A percentile compares a stretch with the other conserved stretches of the same genome.
These are phyloP conservation scores for Tricholoma terreum DNA, from an alignment of 768 basidiomycete species.

Conservation along the genomic window DNA sequence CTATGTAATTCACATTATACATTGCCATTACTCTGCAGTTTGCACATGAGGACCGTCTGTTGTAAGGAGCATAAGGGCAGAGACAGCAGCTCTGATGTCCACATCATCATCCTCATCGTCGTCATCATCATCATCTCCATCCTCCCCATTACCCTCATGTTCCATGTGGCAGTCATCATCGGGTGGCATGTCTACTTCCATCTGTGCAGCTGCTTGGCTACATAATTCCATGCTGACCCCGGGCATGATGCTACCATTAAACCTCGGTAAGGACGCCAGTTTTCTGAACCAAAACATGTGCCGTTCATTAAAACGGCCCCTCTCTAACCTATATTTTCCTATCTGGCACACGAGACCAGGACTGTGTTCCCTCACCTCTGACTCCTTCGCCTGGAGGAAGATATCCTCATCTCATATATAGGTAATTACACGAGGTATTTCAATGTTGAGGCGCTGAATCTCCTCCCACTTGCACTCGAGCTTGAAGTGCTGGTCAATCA, in stretches of 20 bases:
- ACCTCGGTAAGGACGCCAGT: background rate
- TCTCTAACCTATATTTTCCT: background rate
- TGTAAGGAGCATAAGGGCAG: background rate
- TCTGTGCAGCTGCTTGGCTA: background rate
- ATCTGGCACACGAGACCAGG: background rate
- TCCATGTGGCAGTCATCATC: background rate
- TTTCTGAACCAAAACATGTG: background rate
- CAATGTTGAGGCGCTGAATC: conserved; percentile 20
- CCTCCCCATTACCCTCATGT: background rate
- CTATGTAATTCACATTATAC: no score
- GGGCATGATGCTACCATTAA: background rate
- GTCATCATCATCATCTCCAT: background rate
- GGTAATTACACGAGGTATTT: conserved; percentile 17
- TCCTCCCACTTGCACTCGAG: conserved; percentile 21
- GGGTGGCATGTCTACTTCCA: background rate
- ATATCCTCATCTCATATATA: conserved; percentile 14
- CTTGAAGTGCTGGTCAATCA: conserved; percentile 19
- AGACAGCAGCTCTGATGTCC: background rate
- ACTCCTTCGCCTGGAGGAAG: background rate
- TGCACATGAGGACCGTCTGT: background rate
- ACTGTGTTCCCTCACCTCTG: background rate
- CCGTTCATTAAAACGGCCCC: background rate
- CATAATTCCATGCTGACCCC: background rate
- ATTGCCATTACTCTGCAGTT: no score
- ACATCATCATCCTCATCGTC: background rate